These are phyloP conservation scores for Brassica carinata DNA, from an alignment of 345 rosid species.

Conservation along the genomic window DNA sequence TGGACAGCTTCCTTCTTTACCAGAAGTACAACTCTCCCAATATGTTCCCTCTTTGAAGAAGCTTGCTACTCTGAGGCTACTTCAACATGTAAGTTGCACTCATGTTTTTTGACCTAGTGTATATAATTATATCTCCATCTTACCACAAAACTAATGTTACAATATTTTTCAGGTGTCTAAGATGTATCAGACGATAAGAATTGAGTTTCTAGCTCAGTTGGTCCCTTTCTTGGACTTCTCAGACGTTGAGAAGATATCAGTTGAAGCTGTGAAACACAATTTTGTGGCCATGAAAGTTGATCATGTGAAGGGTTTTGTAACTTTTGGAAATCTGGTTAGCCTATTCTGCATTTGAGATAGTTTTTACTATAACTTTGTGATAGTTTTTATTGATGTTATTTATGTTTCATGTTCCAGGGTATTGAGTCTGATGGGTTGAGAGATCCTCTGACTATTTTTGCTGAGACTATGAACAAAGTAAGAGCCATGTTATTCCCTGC, in stretches of 20 bases:
- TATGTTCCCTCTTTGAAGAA: slow-evolving; percentile 84
- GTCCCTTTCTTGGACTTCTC: slow-evolving; percentile 83
- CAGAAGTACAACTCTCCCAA: slow-evolving; percentile 80
- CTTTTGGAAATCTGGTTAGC: slow-evolving; percentile 71
- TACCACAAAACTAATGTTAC: not conserved
- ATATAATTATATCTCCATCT: not conserved
- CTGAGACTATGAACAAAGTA: slow-evolving; percentile 80
- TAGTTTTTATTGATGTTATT: not conserved
- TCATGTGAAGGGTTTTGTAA: slow-evolving; percentile 70
- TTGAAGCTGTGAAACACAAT: slow-evolving; percentile 83
- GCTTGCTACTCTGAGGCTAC: slow-evolving; percentile 83
- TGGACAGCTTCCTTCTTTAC: slow-evolving; percentile 85
- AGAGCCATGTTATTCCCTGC: slow-evolving; percentile 74
- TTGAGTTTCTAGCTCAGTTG: slow-evolving; percentile 71
- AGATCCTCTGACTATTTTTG: slow-evolving; percentile 68
- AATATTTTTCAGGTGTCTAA: slow-evolving; percentile 69
- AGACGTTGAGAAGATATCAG: slow-evolving; percentile 86
- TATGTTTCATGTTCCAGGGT: slow-evolving; percentile 47
- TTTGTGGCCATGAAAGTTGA: slow-evolving; percentile 90
- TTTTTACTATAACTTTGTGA: not conserved
- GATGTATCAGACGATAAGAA: slow-evolving; percentile 80
- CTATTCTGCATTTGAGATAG: not conserved
- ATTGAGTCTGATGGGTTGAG: slow-evolving; percentile 84
- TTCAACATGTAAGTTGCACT: slow-evolving; percentile 65
- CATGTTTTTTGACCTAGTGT: not conserved